Evolutionary conservation across 257 asterid species (phyloP).

Genomic region (Solanum rostratum): DNA sequence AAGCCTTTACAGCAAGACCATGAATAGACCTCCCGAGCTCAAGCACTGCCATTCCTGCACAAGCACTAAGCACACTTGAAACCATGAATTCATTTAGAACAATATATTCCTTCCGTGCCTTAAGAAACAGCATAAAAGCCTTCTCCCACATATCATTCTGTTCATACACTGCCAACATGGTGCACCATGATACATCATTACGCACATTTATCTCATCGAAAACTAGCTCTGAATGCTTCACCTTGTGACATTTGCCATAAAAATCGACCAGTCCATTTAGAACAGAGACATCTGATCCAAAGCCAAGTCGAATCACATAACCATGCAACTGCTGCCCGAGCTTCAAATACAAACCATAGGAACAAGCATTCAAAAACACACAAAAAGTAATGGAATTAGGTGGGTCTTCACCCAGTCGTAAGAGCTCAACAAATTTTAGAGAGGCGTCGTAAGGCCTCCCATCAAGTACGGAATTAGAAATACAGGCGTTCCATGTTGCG

Average conservation of each 20-base stretch:
- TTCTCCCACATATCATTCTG: constrained; percentile 68
- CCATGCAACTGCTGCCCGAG: constrained; percentile 73
- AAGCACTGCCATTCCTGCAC: constrained; percentile 71
- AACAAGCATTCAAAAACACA: constrained; percentile 67
- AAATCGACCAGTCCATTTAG: constrained; percentile 69
- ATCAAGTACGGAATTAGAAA: constrained; percentile 52
- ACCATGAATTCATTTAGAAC: constrained; percentile 59
- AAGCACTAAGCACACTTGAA: constrained; percentile 79
- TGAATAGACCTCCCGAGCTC: constrained; percentile 67
- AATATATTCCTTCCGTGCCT: constrained; percentile 34
- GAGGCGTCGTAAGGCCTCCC: constrained; percentile 39
- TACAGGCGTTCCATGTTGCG: constrained; percentile 82
- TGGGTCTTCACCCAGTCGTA: constrained; percentile 21
- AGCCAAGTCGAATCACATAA: constrained; percentile 39
- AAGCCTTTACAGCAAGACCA: constrained; percentile 67
- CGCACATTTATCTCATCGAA: constrained; percentile 37
- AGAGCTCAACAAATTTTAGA: constrained; percentile 39
- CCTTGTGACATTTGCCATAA: constrained; percentile 59
- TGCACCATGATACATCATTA: constrained; percentile 76
- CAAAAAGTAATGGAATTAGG: constrained; percentile 78
- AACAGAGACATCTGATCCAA: constrained; percentile 43
- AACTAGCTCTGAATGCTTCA: constrained; percentile 37
- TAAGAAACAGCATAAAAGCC: constrained; percentile 41
- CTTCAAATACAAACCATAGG: constrained; percentile 37
- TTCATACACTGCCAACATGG: constrained; percentile 65